These are phyloP conservation scores for Saccharomycopsis microspora DNA, from an alignment of 805 yeast genomes.

Conservation along the genomic window DNA sequence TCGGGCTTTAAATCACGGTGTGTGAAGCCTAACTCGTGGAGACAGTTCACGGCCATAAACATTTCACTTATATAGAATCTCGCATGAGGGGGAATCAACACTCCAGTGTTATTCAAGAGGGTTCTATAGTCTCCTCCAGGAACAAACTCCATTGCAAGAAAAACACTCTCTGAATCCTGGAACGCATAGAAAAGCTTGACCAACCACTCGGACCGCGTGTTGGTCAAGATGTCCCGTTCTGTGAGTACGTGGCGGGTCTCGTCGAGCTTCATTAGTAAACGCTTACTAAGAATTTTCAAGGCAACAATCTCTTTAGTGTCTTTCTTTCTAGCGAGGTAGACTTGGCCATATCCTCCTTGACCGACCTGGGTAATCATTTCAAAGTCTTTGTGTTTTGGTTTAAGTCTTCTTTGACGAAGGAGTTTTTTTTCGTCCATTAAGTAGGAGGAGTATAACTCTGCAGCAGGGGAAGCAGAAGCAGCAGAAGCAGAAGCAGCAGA, in stretches of 20 bases:
- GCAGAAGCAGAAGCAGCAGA: slow-evolving; percentile 30
- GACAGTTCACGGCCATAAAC: slow-evolving; percentile 89
- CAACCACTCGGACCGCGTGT: slow-evolving; percentile 91
- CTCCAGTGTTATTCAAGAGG: slow-evolving; percentile 83
- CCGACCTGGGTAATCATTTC: slow-evolving; percentile 97
- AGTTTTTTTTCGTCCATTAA: slow-evolving; percentile 74
- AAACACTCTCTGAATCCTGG: slow-evolving; percentile 83
- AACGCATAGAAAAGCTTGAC: slow-evolving; percentile 90
- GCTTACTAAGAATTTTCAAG: slow-evolving; percentile 80
- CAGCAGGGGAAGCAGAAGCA: slow-evolving; percentile 25
- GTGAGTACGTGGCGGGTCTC: slow-evolving; percentile 94
- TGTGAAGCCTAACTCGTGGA: slow-evolving; percentile 91
- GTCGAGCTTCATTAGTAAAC: slow-evolving; percentile 74
- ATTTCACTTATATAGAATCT: slow-evolving; percentile 91
- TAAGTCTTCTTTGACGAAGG: slow-evolving; percentile 78
- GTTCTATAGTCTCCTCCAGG: slow-evolving; percentile 99
- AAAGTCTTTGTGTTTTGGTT: slow-evolving; percentile 91
- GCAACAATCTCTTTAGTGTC: slow-evolving; percentile 96
- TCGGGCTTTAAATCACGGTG: slow-evolving; percentile 97
- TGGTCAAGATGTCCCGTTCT: slow-evolving; percentile 94
- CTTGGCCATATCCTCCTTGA: slow-evolving; percentile 99
- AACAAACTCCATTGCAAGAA: slow-evolving; percentile 98
- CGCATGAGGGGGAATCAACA: slow-evolving; percentile 87
- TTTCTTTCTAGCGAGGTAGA: slow-evolving; percentile 85
- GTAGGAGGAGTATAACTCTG: slow-evolving; percentile 62